Evolutionary conservation across 108 stramenopile genomes (phyloP).

Genomic region (Schizochytrium sp.): DNA sequence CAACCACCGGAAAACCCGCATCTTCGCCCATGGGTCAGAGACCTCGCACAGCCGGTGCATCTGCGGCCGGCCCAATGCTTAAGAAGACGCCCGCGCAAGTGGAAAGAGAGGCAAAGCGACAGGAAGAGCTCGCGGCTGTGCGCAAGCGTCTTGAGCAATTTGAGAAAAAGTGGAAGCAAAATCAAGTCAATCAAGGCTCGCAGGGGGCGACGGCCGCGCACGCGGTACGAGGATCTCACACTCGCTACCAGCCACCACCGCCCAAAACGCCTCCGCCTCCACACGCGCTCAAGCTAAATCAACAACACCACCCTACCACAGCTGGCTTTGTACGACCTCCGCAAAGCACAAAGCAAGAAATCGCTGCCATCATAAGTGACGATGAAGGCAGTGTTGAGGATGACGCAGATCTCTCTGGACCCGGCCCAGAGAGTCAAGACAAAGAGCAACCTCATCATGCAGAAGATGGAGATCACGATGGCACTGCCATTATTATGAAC

Average conservation of each 20-base stretch:
- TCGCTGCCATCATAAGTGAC: too few relatives aligned
- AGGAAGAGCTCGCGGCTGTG: constrained; percentile 10
- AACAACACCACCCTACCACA: too few relatives aligned
- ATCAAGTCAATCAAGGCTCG: not conserved
- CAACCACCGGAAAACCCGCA: not conserved
- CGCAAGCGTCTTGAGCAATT: not conserved
- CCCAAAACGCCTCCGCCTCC: not conserved
- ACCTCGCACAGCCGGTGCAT: too few relatives aligned
- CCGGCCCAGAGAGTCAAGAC: too few relatives aligned
- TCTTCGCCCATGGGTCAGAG: not conserved
- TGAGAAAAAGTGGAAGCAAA: constrained; percentile 3
- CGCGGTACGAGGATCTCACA: too few relatives aligned
- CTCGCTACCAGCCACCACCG: not conserved
- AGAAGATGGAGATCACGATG: not conserved
- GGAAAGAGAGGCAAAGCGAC: not conserved
- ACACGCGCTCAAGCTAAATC: not conserved
- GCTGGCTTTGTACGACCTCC: too few relatives aligned
- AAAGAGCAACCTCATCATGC: not conserved
- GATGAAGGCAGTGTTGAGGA: too few relatives aligned
- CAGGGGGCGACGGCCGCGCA: not conserved
- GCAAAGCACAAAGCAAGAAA: too few relatives aligned
- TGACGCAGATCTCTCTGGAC: too few relatives aligned
- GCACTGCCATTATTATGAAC: not conserved
- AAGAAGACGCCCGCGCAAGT: not conserved
- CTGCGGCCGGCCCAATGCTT: too few relatives aligned